These are phyloP conservation scores for Narthecium ossifragum DNA, from an alignment of 106 monocot genomes.

Conservation along the genomic window DNA sequence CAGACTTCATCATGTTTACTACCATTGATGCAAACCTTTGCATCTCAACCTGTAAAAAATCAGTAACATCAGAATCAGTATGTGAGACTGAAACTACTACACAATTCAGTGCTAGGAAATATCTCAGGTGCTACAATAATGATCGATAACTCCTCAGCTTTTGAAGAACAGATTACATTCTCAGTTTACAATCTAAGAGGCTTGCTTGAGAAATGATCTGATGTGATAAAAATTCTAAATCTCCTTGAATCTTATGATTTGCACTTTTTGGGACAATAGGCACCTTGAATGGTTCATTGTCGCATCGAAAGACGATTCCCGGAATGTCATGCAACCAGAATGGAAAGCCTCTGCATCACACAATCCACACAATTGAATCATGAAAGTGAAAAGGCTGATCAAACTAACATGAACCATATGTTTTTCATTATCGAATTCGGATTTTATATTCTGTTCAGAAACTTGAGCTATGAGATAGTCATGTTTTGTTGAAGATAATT, in stretches of 20 bases:
- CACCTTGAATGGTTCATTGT: slow-evolving; percentile 98
- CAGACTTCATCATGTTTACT: slow-evolving; percentile 53
- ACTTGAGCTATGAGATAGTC: background rate
- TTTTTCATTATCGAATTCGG: background rate
- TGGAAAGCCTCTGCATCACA: slow-evolving; percentile 64
- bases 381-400: too few species aligned
- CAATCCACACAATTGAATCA: background rate
- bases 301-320: slow-evolving; percentile 55
- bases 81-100: too few species aligned
- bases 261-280: background rate
- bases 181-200: background rate
- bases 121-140: too few species aligned
- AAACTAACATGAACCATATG: background rate
- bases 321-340: slow-evolving; percentile 87
- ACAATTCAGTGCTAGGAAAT: too few species aligned
- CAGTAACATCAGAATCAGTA: too few species aligned
- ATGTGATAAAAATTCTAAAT: background rate
- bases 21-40: slow-evolving; percentile 39
- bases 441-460: background rate
- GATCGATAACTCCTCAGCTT: too few species aligned
- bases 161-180: too few species aligned
- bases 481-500: background rate
- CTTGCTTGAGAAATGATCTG: background rate
- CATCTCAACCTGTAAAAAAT: slow-evolving; percentile 43
- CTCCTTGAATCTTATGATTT: too few species aligned